phyloP scores from a whole-genome alignment of 768 basidiomycete genomes.

The Hypholoma fasciculare region DNA sequence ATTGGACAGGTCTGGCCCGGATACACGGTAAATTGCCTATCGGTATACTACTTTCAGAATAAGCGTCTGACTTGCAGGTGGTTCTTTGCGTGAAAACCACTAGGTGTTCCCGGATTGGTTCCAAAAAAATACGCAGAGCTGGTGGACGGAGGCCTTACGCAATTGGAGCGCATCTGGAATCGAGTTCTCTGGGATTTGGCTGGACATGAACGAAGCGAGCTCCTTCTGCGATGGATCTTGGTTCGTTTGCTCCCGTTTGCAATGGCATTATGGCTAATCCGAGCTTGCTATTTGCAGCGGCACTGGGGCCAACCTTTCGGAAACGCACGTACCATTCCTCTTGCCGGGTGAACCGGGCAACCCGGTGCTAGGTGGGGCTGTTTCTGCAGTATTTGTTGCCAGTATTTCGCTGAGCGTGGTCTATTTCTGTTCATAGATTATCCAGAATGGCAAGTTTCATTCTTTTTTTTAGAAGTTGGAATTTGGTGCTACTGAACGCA shows the following conservation, averaged over 20 bases:
- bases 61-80: slow-evolving; percentile 1
- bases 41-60: not conserved
- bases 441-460: slow-evolving; percentile 62
- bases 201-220: slow-evolving; percentile 36
- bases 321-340: slow-evolving; percentile 52
- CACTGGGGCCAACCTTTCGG: slow-evolving; percentile 53
- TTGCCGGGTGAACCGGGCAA: slow-evolving; percentile 60
- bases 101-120: slow-evolving; percentile 34
- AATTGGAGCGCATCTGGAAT: slow-evolving; percentile 30
- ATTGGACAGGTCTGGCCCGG: slow-evolving; percentile 81
- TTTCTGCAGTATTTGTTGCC: slow-evolving; percentile 1
- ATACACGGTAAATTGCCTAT: slow-evolving; percentile 48
- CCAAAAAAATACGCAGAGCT: slow-evolving; percentile 26
- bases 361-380: slow-evolving; percentile 35
- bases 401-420: slow-evolving; percentile 2
- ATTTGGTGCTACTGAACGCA: not conserved
- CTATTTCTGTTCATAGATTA: slow-evolving; percentile 36
- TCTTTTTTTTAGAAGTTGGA: slow-evolving; percentile 5
- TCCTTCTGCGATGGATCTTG: slow-evolving; percentile 36
- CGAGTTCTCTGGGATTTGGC: slow-evolving; percentile 33
- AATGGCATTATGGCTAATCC: not conserved
- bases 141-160: slow-evolving; percentile 32
- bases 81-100: not conserved
- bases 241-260: slow-evolving; percentile 17
- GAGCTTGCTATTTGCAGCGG: slow-evolving; percentile 39